A percentile compares a stretch with the other conserved stretches of the same genome.
Conservation (phyloP, 768 basidiomycete genomes). For the Leccinum variicolor region DNA sequence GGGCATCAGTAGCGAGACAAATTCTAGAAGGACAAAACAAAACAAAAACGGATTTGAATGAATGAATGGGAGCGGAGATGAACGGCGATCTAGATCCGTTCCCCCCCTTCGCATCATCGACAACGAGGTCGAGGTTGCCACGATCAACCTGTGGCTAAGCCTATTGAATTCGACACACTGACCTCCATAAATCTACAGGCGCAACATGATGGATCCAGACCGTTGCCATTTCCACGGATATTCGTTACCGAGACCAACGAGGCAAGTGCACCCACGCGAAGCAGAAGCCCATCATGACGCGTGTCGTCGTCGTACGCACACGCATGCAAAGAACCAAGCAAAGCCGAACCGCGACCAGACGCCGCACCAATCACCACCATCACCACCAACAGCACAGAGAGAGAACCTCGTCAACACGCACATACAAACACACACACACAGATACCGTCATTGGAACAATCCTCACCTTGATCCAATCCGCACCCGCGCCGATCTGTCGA, state of each 20-base stretch:
- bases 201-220: background rate
- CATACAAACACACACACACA: constrained; percentile 5
- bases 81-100: constrained; percentile 4
- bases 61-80: constrained; percentile 10
- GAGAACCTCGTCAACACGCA: background rate
- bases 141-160: background rate
- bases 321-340: background rate
- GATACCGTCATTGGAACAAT: constrained; percentile 2
- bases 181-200: constrained; percentile 51
- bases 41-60: background rate
- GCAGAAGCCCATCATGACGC: background rate
- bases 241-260: background rate
- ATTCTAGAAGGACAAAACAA: background rate
- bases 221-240: background rate
- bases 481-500: constrained; percentile 59
- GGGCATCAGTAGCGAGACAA: background rate
- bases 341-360: background rate
- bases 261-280: constrained; percentile 15
- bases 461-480: constrained; percentile 64
- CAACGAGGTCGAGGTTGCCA: constrained; percentile 1
- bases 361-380: background rate
- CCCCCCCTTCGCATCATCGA: background rate
- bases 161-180: constrained; percentile 11
- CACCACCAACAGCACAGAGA: background rate
- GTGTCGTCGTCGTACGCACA: background rate